Base-by-base conservation (phyloP, 805 yeast genomes). In the Diddensiella santjacobensis region DNA sequence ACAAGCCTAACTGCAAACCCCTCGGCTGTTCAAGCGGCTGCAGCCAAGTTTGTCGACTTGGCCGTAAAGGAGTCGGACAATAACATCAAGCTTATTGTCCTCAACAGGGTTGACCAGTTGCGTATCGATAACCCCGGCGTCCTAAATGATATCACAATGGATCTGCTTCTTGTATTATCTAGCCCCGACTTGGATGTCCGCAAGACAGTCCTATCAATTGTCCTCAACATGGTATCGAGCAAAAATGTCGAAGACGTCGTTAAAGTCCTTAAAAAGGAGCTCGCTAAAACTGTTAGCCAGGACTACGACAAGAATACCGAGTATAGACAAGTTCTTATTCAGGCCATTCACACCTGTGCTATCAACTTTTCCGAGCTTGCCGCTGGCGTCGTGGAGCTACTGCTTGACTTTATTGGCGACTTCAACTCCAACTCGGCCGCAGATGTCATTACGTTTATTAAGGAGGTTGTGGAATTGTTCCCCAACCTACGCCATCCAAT, bases 211-310 rank as follows among this genome's bases (percentile, higher is more conserved):
- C 75, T 95, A 53, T 84, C 82, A 48, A 85, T 91, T 44, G 79
- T 95, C n/a, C 72, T 93, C 62, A 77, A 81, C 53, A 75, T 93
- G 62, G 82, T 89, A 42, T 75, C 95, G 36, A 79, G 84, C 58
- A 86, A 95, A 72, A 91, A 91, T 58, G 96, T 89, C 45, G 96
- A 89, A 62, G 96, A 88, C 61, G 96, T 91, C 31, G 85, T 93
- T 55, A 87, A 89, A 62, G 77, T 91, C 57, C 79, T 93, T 68
- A 91, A 87, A 71, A 93, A 88, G 64, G 99, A 93, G 70, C 77
- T 93, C 49, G 83, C 84, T 59, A 80, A 78, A 55, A 80, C 96
- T 3, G 73, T 87, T 15, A 72, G 75, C 43, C 67, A 68, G 44
- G 81, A 80, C 61, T 89, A 87, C 57, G 98, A 91, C 58, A 84